Evolutionary conservation across 306 rosid genomes (phyloP), one percentile per base, ranked within the genome.

Genomic region (Lathyrus sativus): DNA sequence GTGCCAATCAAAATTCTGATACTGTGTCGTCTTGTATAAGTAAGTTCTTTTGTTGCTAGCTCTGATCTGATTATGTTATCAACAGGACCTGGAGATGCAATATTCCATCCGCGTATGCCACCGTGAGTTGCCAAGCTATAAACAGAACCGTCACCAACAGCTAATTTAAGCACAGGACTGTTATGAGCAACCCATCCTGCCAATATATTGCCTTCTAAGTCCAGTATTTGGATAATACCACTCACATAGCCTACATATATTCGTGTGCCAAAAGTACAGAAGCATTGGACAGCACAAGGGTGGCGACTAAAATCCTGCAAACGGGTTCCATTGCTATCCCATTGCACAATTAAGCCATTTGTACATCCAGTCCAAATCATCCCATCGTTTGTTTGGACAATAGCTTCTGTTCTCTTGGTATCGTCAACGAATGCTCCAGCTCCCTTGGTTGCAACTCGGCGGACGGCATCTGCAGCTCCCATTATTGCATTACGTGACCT

Each of bases 381-480:
- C 57, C 99, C 99, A 82, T 95, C 96, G 2, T 76, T 72, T 39
- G 96, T 76, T 61, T 84, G 85, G 29, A 84, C 84, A 0, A 90
- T 59, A n/a, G 97, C 88, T 79, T 90, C 99, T 2, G 85, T 87
- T 76, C 92, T 85, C 84, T 87, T 90, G 67, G 83, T 51, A 66
- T 90, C 99, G 28, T 95, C 99, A 28, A 74, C 90, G 65, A 95
- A 89, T 33, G 97, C 97, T 68, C 99, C 97, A 35, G 97, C 88
- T 18, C 99, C 96, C 79, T 87, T 88, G 17, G 92, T 84, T 71
- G 97, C 99, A 68, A 95, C 97, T 26, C 97, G 83, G 50, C 99
- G 95, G 56, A 95, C 99, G 6, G 88, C 99, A 78, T 95, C 97
- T 67, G 97, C 99, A 73, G 97, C 97, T 74, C 99, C 99, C 91